Base-by-base conservation (phyloP, 805 yeast species). In the Zygosaccharomyces pseudorouxii region DNA sequence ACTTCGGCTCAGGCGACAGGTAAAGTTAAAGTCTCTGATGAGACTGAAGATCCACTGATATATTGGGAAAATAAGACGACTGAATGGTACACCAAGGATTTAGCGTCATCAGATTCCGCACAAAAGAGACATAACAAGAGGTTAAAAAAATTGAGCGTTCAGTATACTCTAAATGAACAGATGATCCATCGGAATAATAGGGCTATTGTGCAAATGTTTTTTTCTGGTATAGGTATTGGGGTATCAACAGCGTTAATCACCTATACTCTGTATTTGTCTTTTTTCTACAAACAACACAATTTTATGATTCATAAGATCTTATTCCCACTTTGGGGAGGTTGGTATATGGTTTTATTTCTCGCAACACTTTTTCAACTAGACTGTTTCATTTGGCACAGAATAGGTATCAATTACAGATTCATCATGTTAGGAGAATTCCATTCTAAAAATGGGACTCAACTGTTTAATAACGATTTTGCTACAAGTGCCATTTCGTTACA, bases 311-410 rank as follows among this genome's bases (percentile, higher is more conserved):
- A 53, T 50, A 70, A 65, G 38, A 82, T 70, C 50, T 60, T 92
- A 48, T 65, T 92, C 36, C 98, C 95, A 58, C 74, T 93, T 3
- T 93, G 97, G 96, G 97, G 84, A 7, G 98, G 98, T 1, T 89
- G 89, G 65, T 77, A 89, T 55, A 59, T 89, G 50, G 64, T 83
- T 4, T 71, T 76, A 28, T 54, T 90, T n/a, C 76, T 84, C 59
- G 69, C 81, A 5, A 56, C 82, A 20, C 68, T 88, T 2, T 82
- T 90, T 62, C 82, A 83, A 11, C 49, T 86, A 38, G 81, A 87
- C 62, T 81, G 95, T 60, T 68, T 72, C 47, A 79, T 84, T 3
- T 93, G 96, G 92, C 75, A 81, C 22, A 64, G 69, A 39, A 83
- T 71, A 67, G 86, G 86, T 59, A 84, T 93, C 57, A 93, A 92